phyloP scores from a whole-genome alignment of 1,284 basidiomycete genomes.

The Volvariella surrecta region DNA sequence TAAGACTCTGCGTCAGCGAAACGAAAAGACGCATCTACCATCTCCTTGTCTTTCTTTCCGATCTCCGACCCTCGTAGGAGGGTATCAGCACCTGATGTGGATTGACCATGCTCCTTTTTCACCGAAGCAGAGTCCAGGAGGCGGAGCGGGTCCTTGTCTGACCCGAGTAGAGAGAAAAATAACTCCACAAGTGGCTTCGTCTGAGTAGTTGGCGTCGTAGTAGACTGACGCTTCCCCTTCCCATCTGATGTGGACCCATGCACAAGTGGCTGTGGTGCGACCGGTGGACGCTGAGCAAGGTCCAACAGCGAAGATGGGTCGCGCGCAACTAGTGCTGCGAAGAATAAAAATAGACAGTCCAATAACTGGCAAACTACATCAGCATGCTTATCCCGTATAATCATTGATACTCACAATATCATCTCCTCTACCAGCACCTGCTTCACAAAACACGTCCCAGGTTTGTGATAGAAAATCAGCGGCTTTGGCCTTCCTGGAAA shows the following conservation, averaged over 20 bases:
- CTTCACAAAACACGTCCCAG: conserved; percentile 53
- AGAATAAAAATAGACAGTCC: conserved; percentile 49
- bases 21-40: conserved; percentile 23
- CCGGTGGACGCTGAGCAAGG: conserved; percentile 30
- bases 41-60: conserved; percentile 36
- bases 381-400: conserved; percentile 1
- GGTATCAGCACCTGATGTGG: conserved; percentile 16
- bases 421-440: conserved; percentile 45
- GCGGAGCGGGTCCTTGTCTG: background rate
- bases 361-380: conserved; percentile 34
- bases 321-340: conserved; percentile 48
- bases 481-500: conserved; percentile 63
- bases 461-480: conserved; percentile 60
- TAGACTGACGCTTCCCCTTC: conserved; percentile 1
- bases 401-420: conserved; percentile 38
- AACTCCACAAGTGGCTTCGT: conserved; percentile 16
- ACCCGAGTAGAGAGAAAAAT: conserved; percentile 4
- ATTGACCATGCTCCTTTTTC: conserved; percentile 9
- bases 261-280: conserved; percentile 14
- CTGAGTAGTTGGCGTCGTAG: conserved; percentile 2
- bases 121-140: background rate
- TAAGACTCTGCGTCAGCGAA: conserved; percentile 7
- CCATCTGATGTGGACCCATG: too few species aligned
- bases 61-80: conserved; percentile 36
- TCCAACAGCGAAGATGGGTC: conserved; percentile 46